These are phyloP conservation scores for Curvularia hawaiiensis DNA, from an alignment of 2,329 filamentous ascomycete species.

Conservation along the genomic window DNA sequence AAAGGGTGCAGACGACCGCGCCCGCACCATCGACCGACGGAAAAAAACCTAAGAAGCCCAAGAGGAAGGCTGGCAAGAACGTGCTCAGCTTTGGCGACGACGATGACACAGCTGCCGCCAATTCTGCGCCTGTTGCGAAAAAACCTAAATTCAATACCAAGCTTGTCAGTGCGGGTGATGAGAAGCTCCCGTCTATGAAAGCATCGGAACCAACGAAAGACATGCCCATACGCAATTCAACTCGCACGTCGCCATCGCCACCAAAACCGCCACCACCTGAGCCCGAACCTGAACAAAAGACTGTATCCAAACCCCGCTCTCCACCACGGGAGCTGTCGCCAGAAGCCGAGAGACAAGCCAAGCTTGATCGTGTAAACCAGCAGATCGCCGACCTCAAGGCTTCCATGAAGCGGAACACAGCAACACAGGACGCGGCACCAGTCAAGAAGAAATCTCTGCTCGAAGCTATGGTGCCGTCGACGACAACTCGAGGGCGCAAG, in stretches of 20 bases:
- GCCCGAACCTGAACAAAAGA: slow-evolving; percentile 24
- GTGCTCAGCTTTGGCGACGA: slow-evolving; percentile 78
- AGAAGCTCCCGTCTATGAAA: slow-evolving; percentile 41
- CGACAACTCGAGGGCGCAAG: slow-evolving; percentile 73
- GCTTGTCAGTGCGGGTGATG: slow-evolving; percentile 61
- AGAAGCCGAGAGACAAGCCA: slow-evolving; percentile 45
- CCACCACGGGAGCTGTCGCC: slow-evolving; percentile 49
- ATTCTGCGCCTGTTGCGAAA: slow-evolving; percentile 66
- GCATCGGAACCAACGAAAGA: slow-evolving; percentile 42
- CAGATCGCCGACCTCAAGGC: slow-evolving; percentile 82
- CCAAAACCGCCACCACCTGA: slow-evolving; percentile 31
- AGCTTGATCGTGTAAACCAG: slow-evolving; percentile 73
- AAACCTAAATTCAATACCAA: slow-evolving; percentile 81
- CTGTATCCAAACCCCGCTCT: slow-evolving; percentile 23
- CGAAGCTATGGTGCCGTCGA: slow-evolving; percentile 75
- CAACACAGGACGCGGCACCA: slow-evolving; percentile 38
- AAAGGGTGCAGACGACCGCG: slow-evolving; percentile 63
- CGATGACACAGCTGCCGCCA: slow-evolving; percentile 60
- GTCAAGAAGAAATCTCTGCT: slow-evolving; percentile 64
- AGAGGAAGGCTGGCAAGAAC: slow-evolving; percentile 76
- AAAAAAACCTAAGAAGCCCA: slow-evolving; percentile 58
- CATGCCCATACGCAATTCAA: slow-evolving; percentile 42
- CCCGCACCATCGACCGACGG: slow-evolving; percentile 55
- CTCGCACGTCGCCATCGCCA: slow-evolving; percentile 30
- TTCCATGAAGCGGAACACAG: slow-evolving; percentile 72